phyloP scores from a whole-genome alignment of 345 rosid genomes.

The Brassica incana region DNA sequence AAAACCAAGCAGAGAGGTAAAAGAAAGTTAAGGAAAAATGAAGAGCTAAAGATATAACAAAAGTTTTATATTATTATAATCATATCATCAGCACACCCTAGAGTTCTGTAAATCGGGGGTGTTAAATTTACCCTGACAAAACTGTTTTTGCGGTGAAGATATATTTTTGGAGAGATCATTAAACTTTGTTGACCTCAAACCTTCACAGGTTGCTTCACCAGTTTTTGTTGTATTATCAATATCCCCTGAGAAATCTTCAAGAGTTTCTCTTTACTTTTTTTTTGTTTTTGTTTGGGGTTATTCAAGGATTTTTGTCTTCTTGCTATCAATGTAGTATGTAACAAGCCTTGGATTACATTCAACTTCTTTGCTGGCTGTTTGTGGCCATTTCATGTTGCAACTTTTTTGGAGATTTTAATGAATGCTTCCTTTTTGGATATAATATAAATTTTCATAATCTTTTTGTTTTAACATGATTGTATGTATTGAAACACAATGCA shows the following conservation, averaged over 20 bases:
- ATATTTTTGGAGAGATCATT: slow-evolving; percentile 30
- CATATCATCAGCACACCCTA: slow-evolving; percentile 32
- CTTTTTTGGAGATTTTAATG: slow-evolving; percentile 12
- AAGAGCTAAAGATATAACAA: slow-evolving; percentile 22
- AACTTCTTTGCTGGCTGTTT: slow-evolving; percentile 25
- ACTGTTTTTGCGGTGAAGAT: slow-evolving; percentile 37
- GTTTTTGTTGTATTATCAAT: slow-evolving; percentile 41
- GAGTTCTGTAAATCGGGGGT: slow-evolving; percentile 37
- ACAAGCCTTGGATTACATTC: slow-evolving; percentile 38
- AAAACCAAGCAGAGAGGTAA: slow-evolving; percentile 43
- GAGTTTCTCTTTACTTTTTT: not conserved
- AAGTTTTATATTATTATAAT: slow-evolving; percentile 18
- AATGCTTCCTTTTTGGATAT: slow-evolving; percentile 30
- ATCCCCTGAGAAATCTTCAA: slow-evolving; percentile 29
- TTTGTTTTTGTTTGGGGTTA: slow-evolving; percentile 6
- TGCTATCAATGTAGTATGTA: slow-evolving; percentile 27
- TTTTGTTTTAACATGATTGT: not conserved
- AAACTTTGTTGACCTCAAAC: slow-evolving; percentile 30
- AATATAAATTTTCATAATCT: slow-evolving; percentile 2
- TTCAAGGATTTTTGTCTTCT: slow-evolving; percentile 40
- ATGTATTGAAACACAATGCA: not conserved
- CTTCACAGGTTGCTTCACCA: slow-evolving; percentile 35
- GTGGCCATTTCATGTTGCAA: slow-evolving; percentile 33
- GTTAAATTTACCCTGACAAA: slow-evolving; percentile 31
- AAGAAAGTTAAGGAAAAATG: slow-evolving; percentile 20